phyloP scores from a whole-genome alignment of 192 early-diverging fungal genomes.

The Chytriomyces hyalinus region DNA sequence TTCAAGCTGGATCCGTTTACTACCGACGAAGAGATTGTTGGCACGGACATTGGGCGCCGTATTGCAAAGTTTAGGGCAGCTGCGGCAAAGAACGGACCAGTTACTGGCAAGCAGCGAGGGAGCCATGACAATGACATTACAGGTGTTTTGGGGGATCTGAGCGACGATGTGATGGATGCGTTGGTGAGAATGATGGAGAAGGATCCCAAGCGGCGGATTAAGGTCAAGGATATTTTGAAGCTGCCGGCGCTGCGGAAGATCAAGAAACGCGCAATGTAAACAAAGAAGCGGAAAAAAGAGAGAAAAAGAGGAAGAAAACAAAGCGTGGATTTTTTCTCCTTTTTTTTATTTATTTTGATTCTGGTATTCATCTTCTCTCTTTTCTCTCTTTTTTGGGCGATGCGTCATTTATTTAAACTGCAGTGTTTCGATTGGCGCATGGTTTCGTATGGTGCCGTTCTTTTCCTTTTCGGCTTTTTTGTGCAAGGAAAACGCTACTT shows the following conservation, averaged over 20 bases:
- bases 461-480: no score
- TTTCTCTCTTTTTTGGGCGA: not conserved
- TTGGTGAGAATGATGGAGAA: slow-evolving; percentile 53
- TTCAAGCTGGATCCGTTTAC: slow-evolving; percentile 65
- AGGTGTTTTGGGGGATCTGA: slow-evolving; percentile 39
- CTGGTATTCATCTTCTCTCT: not conserved
- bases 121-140: slow-evolving; percentile 19
- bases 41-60: slow-evolving; percentile 43
- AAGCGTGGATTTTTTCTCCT: not conserved
- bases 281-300: no score
- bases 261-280: no score
- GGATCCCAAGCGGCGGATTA: slow-evolving; percentile 36
- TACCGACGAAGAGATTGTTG: slow-evolving; percentile 54
- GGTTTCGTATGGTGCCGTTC: no score
- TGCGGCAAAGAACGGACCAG: not conserved
- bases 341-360: not conserved
- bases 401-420: no score
- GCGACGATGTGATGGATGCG: slow-evolving; percentile 45
- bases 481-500: no score
- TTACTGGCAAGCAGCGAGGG: not conserved
- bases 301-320: not conserved
- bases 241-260: slow-evolving; percentile 29
- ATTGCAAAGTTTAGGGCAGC: slow-evolving; percentile 38
- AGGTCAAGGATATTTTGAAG: slow-evolving; percentile 34
- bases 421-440: no score